These are phyloP conservation scores for Sungouiozyma ichnusensis DNA, from an alignment of 805 yeast genomes.

Conservation along the genomic window DNA sequence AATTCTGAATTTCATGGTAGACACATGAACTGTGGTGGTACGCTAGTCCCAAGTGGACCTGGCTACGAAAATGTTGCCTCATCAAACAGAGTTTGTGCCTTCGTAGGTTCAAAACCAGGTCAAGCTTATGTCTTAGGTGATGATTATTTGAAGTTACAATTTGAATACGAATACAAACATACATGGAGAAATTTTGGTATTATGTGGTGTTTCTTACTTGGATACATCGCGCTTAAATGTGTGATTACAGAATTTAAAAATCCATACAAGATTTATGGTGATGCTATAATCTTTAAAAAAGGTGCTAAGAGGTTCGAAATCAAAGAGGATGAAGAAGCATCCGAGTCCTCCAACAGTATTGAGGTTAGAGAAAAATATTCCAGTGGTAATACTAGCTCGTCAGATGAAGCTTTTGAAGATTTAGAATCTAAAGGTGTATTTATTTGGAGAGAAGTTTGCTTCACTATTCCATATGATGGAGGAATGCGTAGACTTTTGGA, in stretches of 20 bases:
- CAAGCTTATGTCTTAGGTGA: conserved; percentile 45
- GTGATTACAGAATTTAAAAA: conserved; percentile 19
- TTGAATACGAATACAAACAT: conserved; percentile 43
- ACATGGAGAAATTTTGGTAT: conserved; percentile 80
- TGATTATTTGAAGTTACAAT: conserved; percentile 40
- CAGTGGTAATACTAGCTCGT: conserved; percentile 2
- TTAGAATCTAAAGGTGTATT: conserved; percentile 37
- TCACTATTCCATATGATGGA: conserved; percentile 48
- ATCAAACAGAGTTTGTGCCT: conserved; percentile 42
- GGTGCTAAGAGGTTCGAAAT: conserved; percentile 30
- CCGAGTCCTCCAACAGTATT: conserved; percentile 6
- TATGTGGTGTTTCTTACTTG: conserved; percentile 35
- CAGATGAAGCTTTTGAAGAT: conserved; percentile 9
- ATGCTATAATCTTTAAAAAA: conserved; percentile 40
- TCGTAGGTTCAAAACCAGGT: conserved; percentile 54
- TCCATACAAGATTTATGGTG: conserved; percentile 25
- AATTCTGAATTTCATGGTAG: conserved; percentile 20
- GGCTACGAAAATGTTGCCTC: conserved; percentile 34
- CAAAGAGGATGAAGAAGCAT: conserved; percentile 12
- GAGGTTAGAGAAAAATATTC: conserved; percentile 10
- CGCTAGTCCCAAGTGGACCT: conserved; percentile 47
- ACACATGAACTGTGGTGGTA: conserved; percentile 22
- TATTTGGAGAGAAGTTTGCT: conserved; percentile 64
- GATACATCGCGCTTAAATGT: conserved; percentile 16
- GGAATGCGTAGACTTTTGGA: conserved; percentile 46